phyloP scores from a whole-genome alignment of 1,284 basidiomycete genomes.

The Apiotrichum sp. region DNA sequence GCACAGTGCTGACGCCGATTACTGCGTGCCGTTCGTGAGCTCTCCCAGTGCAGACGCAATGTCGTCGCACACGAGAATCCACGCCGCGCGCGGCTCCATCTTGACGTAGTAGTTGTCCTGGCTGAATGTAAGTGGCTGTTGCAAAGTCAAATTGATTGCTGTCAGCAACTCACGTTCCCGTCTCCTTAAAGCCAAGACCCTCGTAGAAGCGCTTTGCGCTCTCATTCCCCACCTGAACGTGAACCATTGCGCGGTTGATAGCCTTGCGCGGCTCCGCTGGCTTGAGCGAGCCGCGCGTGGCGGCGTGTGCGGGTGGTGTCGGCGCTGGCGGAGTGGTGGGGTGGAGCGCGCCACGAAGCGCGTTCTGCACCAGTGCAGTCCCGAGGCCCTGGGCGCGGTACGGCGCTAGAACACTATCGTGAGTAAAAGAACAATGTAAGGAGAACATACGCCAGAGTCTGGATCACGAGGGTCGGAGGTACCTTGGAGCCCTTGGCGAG shows the following conservation, averaged over 20 bases:
- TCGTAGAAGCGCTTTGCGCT: conserved; percentile 44
- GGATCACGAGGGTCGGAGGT: conserved; percentile 36
- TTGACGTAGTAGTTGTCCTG: conserved; percentile 42
- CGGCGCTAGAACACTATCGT: conserved; percentile 39
- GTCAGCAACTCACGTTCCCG: conserved; percentile 31
- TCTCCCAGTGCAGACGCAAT: conserved; percentile 31
- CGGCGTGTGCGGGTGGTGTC: conserved; percentile 31
- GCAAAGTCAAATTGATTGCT: no score
- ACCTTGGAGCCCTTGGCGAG: conserved; percentile 28
- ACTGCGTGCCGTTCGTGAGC: conserved; percentile 14
- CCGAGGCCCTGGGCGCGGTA: conserved; percentile 45
- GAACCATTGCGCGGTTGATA: conserved; percentile 38
- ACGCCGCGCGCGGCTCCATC: conserved; percentile 39
- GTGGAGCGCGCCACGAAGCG: conserved; percentile 33
- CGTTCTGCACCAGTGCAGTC: conserved; percentile 35
- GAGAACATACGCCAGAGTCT: conserved; percentile 43
- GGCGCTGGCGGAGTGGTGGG: conserved; percentile 39
- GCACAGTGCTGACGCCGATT: neutral
- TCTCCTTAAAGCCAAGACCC: conserved; percentile 41
- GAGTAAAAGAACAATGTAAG: neutral
- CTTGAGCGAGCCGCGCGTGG: conserved; percentile 30
- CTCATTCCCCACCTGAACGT: conserved; percentile 43
- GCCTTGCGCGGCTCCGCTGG: conserved; percentile 28
- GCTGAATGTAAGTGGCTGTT: conserved; percentile 11
- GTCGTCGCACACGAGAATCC: conserved; percentile 42